These are phyloP conservation scores for Trichoderma orchidacearum DNA, from an alignment of 495 filamentous ascomycete species.

Conservation along the genomic window DNA sequence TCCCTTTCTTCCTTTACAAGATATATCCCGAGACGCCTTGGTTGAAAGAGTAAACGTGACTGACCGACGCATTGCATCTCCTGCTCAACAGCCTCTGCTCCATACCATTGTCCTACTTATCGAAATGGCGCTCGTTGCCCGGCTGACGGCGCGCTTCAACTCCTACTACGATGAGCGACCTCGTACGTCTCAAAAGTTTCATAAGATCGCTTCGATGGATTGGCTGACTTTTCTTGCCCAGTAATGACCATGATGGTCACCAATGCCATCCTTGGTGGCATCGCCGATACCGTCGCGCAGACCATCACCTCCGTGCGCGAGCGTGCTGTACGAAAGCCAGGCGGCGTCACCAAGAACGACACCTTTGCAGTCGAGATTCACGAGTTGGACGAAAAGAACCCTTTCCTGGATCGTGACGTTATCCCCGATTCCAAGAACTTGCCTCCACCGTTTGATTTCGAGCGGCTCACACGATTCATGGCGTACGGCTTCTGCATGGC, in stretches of 20 bases:
- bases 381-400: constrained; percentile 75
- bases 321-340: constrained; percentile 46
- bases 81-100: constrained; percentile 56
- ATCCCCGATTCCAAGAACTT: constrained; percentile 48
- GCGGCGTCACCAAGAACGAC: constrained; percentile 37
- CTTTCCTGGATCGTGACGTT: constrained; percentile 48
- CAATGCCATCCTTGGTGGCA: constrained; percentile 64
- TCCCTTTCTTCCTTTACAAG: background rate
- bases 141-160: constrained; percentile 79
- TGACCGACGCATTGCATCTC: background rate
- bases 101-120: constrained; percentile 75
- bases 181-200: constrained; percentile 30
- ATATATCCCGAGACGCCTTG: too few species aligned
- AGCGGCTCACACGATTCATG: constrained; percentile 87
- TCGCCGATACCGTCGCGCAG: constrained; percentile 93
- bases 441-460: constrained; percentile 87
- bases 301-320: constrained; percentile 72
- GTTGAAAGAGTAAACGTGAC: too few species aligned
- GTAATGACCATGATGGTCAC: constrained; percentile 97
- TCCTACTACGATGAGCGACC: constrained; percentile 80
- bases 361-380: constrained; percentile 82
- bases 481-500: constrained; percentile 93
- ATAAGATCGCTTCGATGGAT: background rate
- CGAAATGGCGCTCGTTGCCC: constrained; percentile 73
- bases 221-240: constrained; percentile 13